phyloP scores from a whole-genome alignment of 2,329 filamentous ascomycete species.

The Cercospora sp. region DNA sequence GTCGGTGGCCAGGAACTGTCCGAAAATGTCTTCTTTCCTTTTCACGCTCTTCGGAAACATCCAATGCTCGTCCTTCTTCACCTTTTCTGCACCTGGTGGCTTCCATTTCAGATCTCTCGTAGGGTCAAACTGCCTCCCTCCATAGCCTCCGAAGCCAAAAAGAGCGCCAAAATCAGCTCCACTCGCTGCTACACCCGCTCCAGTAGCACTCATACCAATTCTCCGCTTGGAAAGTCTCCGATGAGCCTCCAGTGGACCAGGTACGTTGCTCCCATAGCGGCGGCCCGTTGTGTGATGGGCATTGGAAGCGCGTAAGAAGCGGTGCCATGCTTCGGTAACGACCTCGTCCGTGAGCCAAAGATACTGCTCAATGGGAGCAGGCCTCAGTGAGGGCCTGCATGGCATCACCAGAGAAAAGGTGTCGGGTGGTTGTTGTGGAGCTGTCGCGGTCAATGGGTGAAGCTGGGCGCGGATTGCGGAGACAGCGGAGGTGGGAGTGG shows the following conservation, averaged over 20 bases:
- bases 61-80: slow-evolving; percentile 22
- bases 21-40: slow-evolving; percentile 19
- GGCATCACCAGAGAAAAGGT: slow-evolving; percentile 29
- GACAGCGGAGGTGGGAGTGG: background rate
- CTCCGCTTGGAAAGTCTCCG: slow-evolving; percentile 57
- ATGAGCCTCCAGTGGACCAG: slow-evolving; percentile 63
- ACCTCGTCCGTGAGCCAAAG: slow-evolving; percentile 63
- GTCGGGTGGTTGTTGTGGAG: background rate
- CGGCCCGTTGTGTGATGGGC: slow-evolving; percentile 23
- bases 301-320: slow-evolving; percentile 49
- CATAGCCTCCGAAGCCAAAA: slow-evolving; percentile 31
- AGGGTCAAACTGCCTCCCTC: slow-evolving; percentile 21
- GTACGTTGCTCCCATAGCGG: slow-evolving; percentile 61
- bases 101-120: slow-evolving; percentile 33
- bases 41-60: slow-evolving; percentile 19
- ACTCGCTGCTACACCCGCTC: slow-evolving; percentile 16
- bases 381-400: slow-evolving; percentile 26
- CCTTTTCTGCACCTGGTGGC: slow-evolving; percentile 26
- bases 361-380: slow-evolving; percentile 40
- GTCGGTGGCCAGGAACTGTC: slow-evolving; percentile 18
- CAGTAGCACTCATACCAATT: slow-evolving; percentile 46
- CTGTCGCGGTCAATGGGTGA: slow-evolving; percentile 5
- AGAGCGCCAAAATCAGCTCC: slow-evolving; percentile 35
- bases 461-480: slow-evolving; percentile 8
- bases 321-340: slow-evolving; percentile 53